Evolutionary conservation across 495 filamentous ascomycete genomes (phyloP).

Genomic region (Achaetomiella virescens): DNA sequence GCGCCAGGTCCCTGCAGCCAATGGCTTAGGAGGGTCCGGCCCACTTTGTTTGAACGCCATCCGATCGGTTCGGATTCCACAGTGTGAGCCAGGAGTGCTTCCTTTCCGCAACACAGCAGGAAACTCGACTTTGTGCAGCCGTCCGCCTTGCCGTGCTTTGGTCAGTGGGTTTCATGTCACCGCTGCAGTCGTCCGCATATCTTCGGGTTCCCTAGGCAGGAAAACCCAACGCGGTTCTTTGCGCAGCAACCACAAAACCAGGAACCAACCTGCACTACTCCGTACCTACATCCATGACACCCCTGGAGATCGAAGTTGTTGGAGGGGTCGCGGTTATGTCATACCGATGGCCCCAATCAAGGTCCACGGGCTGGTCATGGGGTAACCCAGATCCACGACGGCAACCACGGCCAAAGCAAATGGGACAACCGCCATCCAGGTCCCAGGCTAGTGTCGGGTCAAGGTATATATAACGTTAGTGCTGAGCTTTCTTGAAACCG

Average conservation of each 20-base stretch:
- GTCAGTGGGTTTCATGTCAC: too few species aligned
- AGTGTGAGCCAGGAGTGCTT: too few species aligned
- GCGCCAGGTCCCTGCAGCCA: neutral
- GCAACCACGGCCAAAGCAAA: neutral
- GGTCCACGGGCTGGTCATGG: constrained; percentile 5
- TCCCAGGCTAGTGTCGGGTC: neutral
- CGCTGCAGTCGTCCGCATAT: too few species aligned
- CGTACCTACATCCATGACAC: neutral
- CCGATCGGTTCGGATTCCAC: too few species aligned
- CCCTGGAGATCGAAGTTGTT: neutral
- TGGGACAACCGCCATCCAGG: neutral
- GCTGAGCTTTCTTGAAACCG: neutral
- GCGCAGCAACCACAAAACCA: neutral
- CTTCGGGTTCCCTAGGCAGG: neutral
- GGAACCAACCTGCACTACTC: neutral
- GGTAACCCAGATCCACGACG: neutral
- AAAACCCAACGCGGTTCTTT: neutral
- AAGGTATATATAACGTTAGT: neutral
- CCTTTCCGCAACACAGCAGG: too few species aligned
- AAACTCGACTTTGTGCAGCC: too few species aligned
- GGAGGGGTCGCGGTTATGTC: constrained; percentile 14
- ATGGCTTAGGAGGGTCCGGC: neutral
- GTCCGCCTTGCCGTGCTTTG: too few species aligned
- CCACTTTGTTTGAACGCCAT: neutral
- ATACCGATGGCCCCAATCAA: constrained; percentile 12